Base-by-base conservation (phyloP, 2,329 filamentous ascomycete species). In the Trichoderma arundinaceum region DNA sequence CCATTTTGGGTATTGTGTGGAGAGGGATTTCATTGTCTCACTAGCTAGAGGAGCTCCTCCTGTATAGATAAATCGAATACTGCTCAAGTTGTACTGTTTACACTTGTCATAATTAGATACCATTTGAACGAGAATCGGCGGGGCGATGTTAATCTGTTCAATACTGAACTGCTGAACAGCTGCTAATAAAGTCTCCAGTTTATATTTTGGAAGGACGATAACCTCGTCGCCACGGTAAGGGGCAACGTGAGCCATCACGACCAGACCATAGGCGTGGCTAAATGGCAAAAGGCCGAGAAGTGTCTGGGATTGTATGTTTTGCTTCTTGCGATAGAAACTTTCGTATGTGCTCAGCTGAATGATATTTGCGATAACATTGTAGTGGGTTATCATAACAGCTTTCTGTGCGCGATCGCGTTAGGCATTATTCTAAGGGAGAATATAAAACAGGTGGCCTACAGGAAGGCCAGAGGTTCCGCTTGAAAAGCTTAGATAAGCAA, bases 371-470 rank as follows among this genome's bases (percentile, higher is more conserved):
- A 94, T 93, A 44, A 93, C 88, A 69, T 94, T 94, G 39, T 80
- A 79, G 74, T 94, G 91, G 2, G 90, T 90, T 66, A 94, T 91
- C 88, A 92, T 92, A 58, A 94, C 91, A 49, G 90, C 91, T 89
- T 92, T 92, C 86, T 91, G 8, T n/a, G 13, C 15, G 4, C 43
- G n/a, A 17, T 44, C 43, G 10, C 66, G 7, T 61, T 2, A 9
- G 15, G 10, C 12, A 39, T 64, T n/a, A 44, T 48, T 44, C 74
- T 48, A n/a, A 28, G 17, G 17, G 10, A 39, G 8, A 7, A 19
- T 2, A 52, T 52, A 32, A 32, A 52, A 33, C n/a, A n/a, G n/a
- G 4, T 44, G 38, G 68, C 82, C 72, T 80, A 90, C 89, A 15
- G 91, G 91, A 43, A 94, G 78, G 3, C 91, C 91, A 9, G 90